A percentile compares a stretch with the other conserved stretches of the same genome.
Evolutionary conservation across 345 rosid genomes (phyloP).

Genomic region (Garcia nutans): DNA sequence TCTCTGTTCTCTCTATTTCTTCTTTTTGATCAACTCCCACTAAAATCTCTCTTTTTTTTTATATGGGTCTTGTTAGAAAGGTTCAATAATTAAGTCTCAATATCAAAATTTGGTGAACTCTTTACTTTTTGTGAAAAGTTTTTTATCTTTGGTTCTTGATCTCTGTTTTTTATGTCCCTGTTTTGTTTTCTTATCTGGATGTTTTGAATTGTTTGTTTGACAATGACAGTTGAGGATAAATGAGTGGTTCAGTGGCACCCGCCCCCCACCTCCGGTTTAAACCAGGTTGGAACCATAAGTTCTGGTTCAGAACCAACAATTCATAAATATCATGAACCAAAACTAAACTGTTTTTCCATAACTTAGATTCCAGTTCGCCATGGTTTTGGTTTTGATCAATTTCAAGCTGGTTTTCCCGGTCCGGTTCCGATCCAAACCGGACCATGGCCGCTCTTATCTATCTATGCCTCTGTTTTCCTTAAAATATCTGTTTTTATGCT

Average conservation of each 20-base stretch:
- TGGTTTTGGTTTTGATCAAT: no score
- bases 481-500: not conserved
- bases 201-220: slow-evolving; percentile 12
- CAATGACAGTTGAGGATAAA: slow-evolving; percentile 42
- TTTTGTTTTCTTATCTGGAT: not conserved
- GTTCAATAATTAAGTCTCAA: not conserved
- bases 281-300: no score
- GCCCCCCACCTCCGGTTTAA: no score
- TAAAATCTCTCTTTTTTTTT: slow-evolving; percentile 1
- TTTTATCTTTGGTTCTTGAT: not conserved
- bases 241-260: slow-evolving; percentile 8
- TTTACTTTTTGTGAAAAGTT: not conserved
- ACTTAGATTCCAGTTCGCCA: no score
- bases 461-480: not conserved
- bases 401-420: no score
- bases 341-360: no score
- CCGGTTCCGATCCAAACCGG: no score
- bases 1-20: slow-evolving; percentile 15
- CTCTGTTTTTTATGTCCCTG: slow-evolving; percentile 12
- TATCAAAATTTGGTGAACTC: not conserved
- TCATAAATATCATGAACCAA: no score
- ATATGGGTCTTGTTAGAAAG: slow-evolving; percentile 27
- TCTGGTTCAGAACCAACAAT: no score
- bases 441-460: no score
- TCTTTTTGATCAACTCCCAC: not conserved